Conservation (phyloP, 2,329 filamentous ascomycete species). For the Aureobasidium sp. region DNA sequence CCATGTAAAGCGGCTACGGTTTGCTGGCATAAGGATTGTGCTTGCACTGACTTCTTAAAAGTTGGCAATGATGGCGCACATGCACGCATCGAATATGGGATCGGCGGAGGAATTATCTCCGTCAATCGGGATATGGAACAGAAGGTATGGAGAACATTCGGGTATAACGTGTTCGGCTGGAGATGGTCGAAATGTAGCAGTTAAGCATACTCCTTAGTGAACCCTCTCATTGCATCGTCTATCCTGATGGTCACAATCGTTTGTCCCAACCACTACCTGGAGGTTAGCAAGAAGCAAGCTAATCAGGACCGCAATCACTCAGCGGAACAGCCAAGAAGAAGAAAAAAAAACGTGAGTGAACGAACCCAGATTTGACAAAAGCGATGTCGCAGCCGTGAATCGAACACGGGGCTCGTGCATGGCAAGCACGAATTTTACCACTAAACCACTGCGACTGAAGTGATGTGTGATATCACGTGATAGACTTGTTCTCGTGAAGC, state of each 20-base stretch:
- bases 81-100: neutral
- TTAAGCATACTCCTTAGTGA: too few relatives aligned
- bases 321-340: too few relatives aligned
- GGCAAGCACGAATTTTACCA: constrained; percentile 23
- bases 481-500: too few relatives aligned
- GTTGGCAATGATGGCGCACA: neutral
- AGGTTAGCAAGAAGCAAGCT: too few relatives aligned
- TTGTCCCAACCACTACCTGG: too few relatives aligned
- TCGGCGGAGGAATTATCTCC: neutral
- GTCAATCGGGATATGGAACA: neutral
- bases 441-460: constrained; percentile 22
- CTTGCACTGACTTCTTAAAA: neutral
- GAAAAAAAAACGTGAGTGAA: too few relatives aligned
- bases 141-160: constrained; percentile 3
- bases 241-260: too few relatives aligned
- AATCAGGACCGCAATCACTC: too few relatives aligned
- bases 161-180: neutral
- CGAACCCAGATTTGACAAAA: too few relatives aligned
- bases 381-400: constrained; percentile 21
- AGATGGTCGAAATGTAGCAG: neutral
- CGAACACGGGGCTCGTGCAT: constrained; percentile 22
- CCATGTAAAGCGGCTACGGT: neutral
- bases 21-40: neutral
- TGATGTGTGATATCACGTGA: too few relatives aligned
- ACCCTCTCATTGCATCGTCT: too few relatives aligned